These are phyloP conservation scores for Blastobotrys indianensis DNA, from an alignment of 1,139 yeast genomes.

Conservation along the genomic window DNA sequence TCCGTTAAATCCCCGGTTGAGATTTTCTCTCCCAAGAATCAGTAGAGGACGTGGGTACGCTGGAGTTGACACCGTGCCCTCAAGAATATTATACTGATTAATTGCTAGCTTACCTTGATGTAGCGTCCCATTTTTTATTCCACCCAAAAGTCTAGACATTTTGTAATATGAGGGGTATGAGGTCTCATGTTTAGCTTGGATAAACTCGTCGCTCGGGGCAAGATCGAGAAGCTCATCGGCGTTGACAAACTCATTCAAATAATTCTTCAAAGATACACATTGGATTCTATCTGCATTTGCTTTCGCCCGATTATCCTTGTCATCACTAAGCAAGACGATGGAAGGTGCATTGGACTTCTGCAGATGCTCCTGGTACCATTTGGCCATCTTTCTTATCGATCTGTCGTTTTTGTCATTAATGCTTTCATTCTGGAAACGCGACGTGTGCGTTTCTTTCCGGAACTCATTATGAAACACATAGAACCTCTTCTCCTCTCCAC, in stretches of 20 bases:
- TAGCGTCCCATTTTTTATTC: slow-evolving; percentile 77
- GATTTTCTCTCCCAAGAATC: slow-evolving; percentile 71
- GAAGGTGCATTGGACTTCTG: slow-evolving; percentile 33
- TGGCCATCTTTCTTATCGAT: slow-evolving; percentile 70
- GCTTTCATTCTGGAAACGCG: slow-evolving; percentile 59
- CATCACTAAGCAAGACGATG: slow-evolving; percentile 70
- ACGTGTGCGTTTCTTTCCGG: slow-evolving; percentile 60
- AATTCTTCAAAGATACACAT: slow-evolving; percentile 56
- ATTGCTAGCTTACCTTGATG: slow-evolving; percentile 80
- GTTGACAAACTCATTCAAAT: slow-evolving; percentile 67
- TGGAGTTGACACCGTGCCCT: slow-evolving; percentile 72
- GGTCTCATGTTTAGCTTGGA: slow-evolving; percentile 19
- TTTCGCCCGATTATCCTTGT: slow-evolving; percentile 56
- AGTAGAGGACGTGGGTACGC: slow-evolving; percentile 79
- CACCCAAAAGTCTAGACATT: slow-evolving; percentile 81
- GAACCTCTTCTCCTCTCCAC: slow-evolving; percentile 73
- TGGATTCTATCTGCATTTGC: slow-evolving; percentile 51
- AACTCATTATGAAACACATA: slow-evolving; percentile 93
- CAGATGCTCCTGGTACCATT: slow-evolving; percentile 70
- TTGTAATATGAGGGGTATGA: slow-evolving; percentile 73
- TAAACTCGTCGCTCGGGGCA: slow-evolving; percentile 50
- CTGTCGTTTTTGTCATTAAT: slow-evolving; percentile 91
- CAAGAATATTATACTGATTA: slow-evolving; percentile 81
- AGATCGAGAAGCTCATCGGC: slow-evolving; percentile 75
- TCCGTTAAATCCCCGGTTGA: slow-evolving; percentile 88